Base-by-base conservation (phyloP, 345 rosid genomes). In the Moricandia arvensis region DNA sequence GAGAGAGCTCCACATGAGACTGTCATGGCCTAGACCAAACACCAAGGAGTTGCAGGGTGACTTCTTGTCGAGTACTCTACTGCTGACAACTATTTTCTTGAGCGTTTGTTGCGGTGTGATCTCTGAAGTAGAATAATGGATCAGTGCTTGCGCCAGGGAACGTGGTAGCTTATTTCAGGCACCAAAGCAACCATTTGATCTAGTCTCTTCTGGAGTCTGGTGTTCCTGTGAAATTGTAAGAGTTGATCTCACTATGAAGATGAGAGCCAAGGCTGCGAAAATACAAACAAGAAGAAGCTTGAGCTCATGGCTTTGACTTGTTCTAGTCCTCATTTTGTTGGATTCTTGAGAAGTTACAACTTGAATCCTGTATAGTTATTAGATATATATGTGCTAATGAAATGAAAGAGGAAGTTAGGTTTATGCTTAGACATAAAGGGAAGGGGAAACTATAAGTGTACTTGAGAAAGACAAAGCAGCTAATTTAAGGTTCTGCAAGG, bases 41-140 rank as follows among this genome's bases (percentile, higher is more conserved):
- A 92, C 96, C 75, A 95, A 80, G 85, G 92, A 95, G 71, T 95
- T 91, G 82, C 97, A 92, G 0, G 99, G 97, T 0, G 97, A 84
- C 55, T 87, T 92, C 72, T 78, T 84, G 34, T 81, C 88, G 8
- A 95, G 77, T 8, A 89, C 81, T 47, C 77, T 74, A 34, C 90
- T 86, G 1, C 86, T 81, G 37, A 92, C 89, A 0, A 83, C 78
- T 64, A 95, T 90, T 69, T 95, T 97, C 24, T 85, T 87, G 51
- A 78, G 66, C 1, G 97, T 95, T 66, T 95, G 97, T 53, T 88
- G 98, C 5, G 96, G 99, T 49, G 94, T 92, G 82, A 92, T 86
- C 0, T 89, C 83, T 51, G 97, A 86, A 49, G 97, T 89, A 13
- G 96, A 77, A 82, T 92, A 95, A 75, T 87, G 98, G 53, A 90